Percentiles rank a stretch among this genome's conserved stretches.
Conservation (phyloP, 768 basidiomycete species). For the Pluteus cervinus region DNA sequence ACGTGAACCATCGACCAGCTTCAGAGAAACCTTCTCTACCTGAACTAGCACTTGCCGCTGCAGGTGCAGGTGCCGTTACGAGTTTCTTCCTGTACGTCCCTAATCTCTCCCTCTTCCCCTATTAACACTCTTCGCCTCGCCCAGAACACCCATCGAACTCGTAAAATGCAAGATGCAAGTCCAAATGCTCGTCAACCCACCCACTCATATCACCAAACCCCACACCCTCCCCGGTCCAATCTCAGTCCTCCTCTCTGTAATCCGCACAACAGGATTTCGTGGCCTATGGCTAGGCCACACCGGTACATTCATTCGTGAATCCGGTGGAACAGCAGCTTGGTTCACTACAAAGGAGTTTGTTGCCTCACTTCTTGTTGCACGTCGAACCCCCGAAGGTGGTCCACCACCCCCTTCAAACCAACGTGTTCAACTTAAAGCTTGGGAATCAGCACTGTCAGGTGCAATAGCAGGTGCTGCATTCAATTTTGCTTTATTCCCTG, state of each 20-base stretch:
- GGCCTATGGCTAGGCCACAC: slow-evolving; percentile 86
- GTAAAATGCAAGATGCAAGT: slow-evolving; percentile 35
- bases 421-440: slow-evolving; percentile 36
- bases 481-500: slow-evolving; percentile 82
- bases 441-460: slow-evolving; percentile 77
- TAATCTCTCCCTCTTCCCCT: background rate
- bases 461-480: slow-evolving; percentile 76
- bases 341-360: slow-evolving; percentile 81
- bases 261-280: slow-evolving; percentile 40
- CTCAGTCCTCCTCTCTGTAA: slow-evolving; percentile 19
- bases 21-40: slow-evolving; percentile 50
- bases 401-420: too few relatives aligned
- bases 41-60: slow-evolving; percentile 78
- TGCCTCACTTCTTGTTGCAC: slow-evolving; percentile 53
- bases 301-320: slow-evolving; percentile 83
- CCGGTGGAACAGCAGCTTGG: slow-evolving; percentile 83
- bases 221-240: slow-evolving; percentile 21
- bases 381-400: too few relatives aligned
- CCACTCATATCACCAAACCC: slow-evolving; percentile 6
- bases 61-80: slow-evolving; percentile 77
- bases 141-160: slow-evolving; percentile 30
- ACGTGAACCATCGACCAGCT: slow-evolving; percentile 23
- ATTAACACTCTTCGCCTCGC: background rate
- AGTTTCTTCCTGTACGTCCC: slow-evolving; percentile 78
- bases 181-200: slow-evolving; percentile 18